Percentiles rank a stretch among this genome's conserved stretches.
Evolutionary conservation across 768 basidiomycete genomes (phyloP).

Genomic region (Hygrocybe punicea): DNA sequence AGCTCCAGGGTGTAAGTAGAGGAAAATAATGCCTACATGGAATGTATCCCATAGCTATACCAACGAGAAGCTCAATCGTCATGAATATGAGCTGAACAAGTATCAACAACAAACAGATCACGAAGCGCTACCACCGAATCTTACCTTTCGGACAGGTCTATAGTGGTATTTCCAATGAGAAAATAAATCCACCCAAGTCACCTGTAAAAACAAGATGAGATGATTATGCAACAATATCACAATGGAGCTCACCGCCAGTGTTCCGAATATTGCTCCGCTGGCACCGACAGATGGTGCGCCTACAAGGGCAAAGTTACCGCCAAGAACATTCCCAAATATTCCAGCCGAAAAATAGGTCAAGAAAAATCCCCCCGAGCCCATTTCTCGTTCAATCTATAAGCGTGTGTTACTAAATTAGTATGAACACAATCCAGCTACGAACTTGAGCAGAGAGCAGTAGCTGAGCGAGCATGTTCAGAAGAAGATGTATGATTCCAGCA

Average conservation of each 20-base stretch:
- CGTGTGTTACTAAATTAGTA: neutral
- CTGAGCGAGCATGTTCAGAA: slow-evolving; percentile 89
- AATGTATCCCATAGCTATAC: slow-evolving; percentile 79
- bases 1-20: neutral
- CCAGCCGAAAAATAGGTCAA: slow-evolving; percentile 87
- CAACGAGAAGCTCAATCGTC: slow-evolving; percentile 82
- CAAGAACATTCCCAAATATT: slow-evolving; percentile 91
- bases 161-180: slow-evolving; percentile 91
- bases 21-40: slow-evolving; percentile 52
- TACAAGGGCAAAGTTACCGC: slow-evolving; percentile 89
- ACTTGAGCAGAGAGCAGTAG: slow-evolving; percentile 76
- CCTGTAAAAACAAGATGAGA: slow-evolving; percentile 35
- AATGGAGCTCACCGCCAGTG: slow-evolving; percentile 56
- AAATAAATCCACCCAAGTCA: slow-evolving; percentile 84
- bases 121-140: slow-evolving; percentile 7
- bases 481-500: slow-evolving; percentile 90
- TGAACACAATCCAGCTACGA: slow-evolving; percentile 7
- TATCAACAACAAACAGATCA: neutral
- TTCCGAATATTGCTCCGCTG: slow-evolving; percentile 89
- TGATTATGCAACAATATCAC: neutral
- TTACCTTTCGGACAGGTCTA: slow-evolving; percentile 73
- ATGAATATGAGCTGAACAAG: slow-evolving; percentile 68
- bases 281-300: slow-evolving; percentile 89
- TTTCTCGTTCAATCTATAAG: slow-evolving; percentile 77
- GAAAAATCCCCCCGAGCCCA: slow-evolving; percentile 84